Percentiles rank a stretch among this genome's conserved stretches.
Conservation (phyloP, 306 rosid genomes). For the Trichosanthes truncata region DNA sequence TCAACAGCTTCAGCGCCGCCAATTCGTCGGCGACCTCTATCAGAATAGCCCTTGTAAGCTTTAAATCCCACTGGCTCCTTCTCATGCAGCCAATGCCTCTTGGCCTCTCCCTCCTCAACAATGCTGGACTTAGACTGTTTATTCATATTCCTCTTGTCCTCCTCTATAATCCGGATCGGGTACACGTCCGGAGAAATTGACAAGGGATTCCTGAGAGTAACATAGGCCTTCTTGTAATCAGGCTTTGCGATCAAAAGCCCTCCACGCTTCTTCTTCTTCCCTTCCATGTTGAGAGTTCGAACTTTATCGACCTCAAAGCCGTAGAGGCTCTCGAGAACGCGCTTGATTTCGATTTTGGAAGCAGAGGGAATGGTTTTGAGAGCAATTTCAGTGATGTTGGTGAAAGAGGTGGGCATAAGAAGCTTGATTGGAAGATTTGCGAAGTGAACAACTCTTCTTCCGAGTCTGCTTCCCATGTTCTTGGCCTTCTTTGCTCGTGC, state of each 20-base stretch:
- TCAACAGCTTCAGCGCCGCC: constrained; percentile 6
- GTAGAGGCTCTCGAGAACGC: constrained; percentile 28
- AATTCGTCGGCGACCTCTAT: constrained; percentile 15
- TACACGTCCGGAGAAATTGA: constrained; percentile 36
- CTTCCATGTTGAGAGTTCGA: constrained; percentile 72
- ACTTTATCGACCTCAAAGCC: constrained; percentile 71
- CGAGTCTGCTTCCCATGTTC: constrained; percentile 53
- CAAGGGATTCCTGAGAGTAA: constrained; percentile 53
- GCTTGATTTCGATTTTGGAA: constrained; percentile 75
- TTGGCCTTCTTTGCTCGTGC: neutral
- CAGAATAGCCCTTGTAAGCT: constrained; percentile 11
- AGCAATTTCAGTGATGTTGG: constrained; percentile 48
- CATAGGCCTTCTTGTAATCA: constrained; percentile 81
- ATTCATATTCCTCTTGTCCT: constrained; percentile 28
- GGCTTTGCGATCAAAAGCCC: constrained; percentile 55
- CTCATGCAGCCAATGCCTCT: constrained; percentile 69
- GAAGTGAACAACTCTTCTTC: constrained; percentile 48
- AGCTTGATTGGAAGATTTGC: constrained; percentile 56
- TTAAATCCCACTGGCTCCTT: constrained; percentile 8
- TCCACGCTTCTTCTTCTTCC: constrained; percentile 62
- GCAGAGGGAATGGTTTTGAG: constrained; percentile 78
- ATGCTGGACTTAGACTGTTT: constrained; percentile 42
- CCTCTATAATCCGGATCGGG: constrained; percentile 35
- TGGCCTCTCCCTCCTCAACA: constrained; percentile 37
- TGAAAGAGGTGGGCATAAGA: constrained; percentile 48